Base-by-base conservation (phyloP, 2,329 filamentous ascomycete species). In the Akanthomyces lecanii region DNA sequence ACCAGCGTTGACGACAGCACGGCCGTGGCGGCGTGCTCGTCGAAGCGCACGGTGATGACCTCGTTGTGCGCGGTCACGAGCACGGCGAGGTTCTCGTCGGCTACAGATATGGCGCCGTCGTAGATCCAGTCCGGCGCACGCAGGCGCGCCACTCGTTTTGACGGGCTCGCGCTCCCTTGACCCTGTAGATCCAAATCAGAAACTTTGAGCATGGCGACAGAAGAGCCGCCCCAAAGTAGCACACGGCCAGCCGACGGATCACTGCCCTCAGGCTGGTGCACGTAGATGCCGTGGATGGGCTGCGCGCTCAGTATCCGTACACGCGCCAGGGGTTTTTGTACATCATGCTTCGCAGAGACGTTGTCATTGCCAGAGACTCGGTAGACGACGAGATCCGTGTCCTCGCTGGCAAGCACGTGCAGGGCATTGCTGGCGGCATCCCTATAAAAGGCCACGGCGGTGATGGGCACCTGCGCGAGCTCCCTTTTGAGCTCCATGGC, bases 61-160 rank as follows among this genome's bases (percentile, higher is more conserved):
- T 91, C 88, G 79, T 98, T 97, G 75, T 98, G 93, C 1, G 94
- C 92, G 2, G 92, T 97, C 18, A 96, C 80, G 12, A 95, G 74
- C 18, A 86, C 85, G 18, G 84, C 86, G 12, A 75, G 72, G 33
- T 71, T 70, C 1, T 68, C 64, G 33, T 75, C 70, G 48, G 73
- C 71, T 5, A 83, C 78, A 54, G 82, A 83, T 62, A 88, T 75
- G 40, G 79, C 76, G 42, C 82, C 88, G 72, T 91, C 85, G 68
- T 94, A 83, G 66, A 96, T 86, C 91, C 92, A 95, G 74, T 96
- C 92, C 5, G 84, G 80, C 2, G 84, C 83, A 3, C 73, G 73
- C 28, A 77, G 76, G 67, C 82, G 82, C 7, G 66, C 68, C 28
- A 71, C 40, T 10, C 25, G 30, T 33, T 44, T 42, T 6, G 23